Evolutionary conservation across 805 yeast species (phyloP).

Genomic region (Metschnikowia baotianmanensis): DNA sequence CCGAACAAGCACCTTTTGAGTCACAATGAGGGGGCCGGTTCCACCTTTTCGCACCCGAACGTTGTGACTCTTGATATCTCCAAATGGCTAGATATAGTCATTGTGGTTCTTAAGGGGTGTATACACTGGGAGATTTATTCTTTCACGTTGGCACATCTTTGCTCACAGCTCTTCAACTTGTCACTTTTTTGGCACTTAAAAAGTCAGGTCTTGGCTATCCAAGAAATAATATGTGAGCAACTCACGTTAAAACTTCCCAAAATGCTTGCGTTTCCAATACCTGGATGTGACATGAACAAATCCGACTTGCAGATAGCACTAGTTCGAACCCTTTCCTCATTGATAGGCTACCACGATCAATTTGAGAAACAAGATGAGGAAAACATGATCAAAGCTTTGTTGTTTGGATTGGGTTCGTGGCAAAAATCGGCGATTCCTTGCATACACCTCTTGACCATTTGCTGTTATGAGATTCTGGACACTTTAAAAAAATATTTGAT

Average conservation of each 20-base stretch:
- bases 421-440: constrained; percentile 77
- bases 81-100: constrained; percentile 51
- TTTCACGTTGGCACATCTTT: constrained; percentile 61
- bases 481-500: constrained; percentile 67
- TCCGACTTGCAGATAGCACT: constrained; percentile 66
- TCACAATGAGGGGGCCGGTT: neutral
- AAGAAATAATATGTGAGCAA: constrained; percentile 56
- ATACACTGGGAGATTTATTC: constrained; percentile 73
- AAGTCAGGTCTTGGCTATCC: constrained; percentile 39
- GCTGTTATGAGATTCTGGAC: constrained; percentile 77
- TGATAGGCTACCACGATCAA: constrained; percentile 56
- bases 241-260: constrained; percentile 48
- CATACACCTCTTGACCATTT: constrained; percentile 69
- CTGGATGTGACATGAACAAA: constrained; percentile 43
- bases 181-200: constrained; percentile 46
- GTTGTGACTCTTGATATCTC: constrained; percentile 39
- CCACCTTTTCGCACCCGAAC: neutral
- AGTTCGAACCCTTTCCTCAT: constrained; percentile 59
- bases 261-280: constrained; percentile 26
- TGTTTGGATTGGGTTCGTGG: constrained; percentile 68
- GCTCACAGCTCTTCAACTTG: constrained; percentile 65
- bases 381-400: constrained; percentile 55
- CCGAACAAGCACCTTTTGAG: constrained; percentile 29
- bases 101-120: constrained; percentile 49
- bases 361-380: constrained; percentile 61